phyloP scores from a whole-genome alignment of 768 basidiomycete genomes.

The Leccinum aurantiacum region DNA sequence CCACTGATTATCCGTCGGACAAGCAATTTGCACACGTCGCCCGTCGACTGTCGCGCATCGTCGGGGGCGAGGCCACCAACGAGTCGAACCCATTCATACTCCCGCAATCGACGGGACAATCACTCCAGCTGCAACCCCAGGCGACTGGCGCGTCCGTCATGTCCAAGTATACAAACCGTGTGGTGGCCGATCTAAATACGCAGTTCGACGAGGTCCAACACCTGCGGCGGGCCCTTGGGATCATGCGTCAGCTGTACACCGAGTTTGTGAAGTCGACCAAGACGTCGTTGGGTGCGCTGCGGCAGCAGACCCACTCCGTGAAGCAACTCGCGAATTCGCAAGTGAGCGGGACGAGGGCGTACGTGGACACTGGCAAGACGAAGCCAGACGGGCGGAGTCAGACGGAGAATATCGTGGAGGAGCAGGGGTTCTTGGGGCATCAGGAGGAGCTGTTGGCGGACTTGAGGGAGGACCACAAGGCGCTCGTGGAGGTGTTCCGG shows the following conservation, averaged over 20 bases:
- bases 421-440: conserved; percentile 90
- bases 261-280: too few species aligned
- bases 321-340: too few species aligned
- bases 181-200: conserved; percentile 80
- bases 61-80: conserved; percentile 42
- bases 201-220: conserved; percentile 96
- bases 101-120: conserved; percentile 68
- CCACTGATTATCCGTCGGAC: conserved; percentile 65
- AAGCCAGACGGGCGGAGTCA: too few species aligned
- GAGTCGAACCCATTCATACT: conserved; percentile 39
- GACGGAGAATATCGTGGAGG: too few species aligned
- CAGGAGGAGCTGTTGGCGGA: conserved; percentile 91
- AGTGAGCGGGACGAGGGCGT: too few species aligned
- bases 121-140: conserved; percentile 58
- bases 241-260: too few species aligned
- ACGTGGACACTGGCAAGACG: too few species aligned
- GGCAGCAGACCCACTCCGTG: too few species aligned
- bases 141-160: conserved; percentile 72
- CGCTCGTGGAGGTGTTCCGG: conserved; percentile 80
- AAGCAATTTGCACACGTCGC: conserved; percentile 73
- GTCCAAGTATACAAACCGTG: conserved; percentile 70
- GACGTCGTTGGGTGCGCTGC: too few species aligned
- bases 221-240: conserved; percentile 86
- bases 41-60: conserved; percentile 69
- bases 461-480: conserved; percentile 88